Percentiles rank a stretch among this genome's conserved stretches.
Conservation (phyloP, 768 basidiomycete species). For the Daedaleopsis sinensis region DNA sequence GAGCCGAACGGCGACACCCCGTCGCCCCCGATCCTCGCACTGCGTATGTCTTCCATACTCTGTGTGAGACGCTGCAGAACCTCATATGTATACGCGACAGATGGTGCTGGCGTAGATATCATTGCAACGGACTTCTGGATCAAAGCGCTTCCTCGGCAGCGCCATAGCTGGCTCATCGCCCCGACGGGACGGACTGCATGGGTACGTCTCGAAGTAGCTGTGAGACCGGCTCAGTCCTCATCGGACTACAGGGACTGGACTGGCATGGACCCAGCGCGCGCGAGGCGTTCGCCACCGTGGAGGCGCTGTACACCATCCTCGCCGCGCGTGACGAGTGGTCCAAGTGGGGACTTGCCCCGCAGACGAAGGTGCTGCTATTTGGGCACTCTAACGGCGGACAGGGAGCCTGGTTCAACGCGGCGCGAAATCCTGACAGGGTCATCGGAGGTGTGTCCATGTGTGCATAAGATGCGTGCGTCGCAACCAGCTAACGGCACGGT, state of each 20-base stretch:
- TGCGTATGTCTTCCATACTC: constrained; percentile 53
- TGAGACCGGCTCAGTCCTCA: too few relatives aligned
- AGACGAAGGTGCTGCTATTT: constrained; percentile 61
- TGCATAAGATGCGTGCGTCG: neutral
- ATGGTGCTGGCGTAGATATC: constrained; percentile 88
- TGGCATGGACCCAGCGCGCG: constrained; percentile 86
- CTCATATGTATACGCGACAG: constrained; percentile 38
- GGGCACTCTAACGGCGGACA: constrained; percentile 96
- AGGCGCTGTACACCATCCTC: constrained; percentile 56
- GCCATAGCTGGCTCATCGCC: constrained; percentile 73
- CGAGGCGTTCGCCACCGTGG: constrained; percentile 69
- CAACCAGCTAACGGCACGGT: neutral
- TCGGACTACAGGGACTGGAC: constrained; percentile 68
- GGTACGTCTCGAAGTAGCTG: constrained; percentile 44
- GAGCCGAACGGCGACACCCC: constrained; percentile 31
- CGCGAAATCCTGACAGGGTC: constrained; percentile 77
- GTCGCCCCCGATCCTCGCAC: constrained; percentile 58
- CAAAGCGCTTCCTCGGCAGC: constrained; percentile 59
- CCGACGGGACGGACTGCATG: constrained; percentile 85
- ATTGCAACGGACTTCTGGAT: constrained; percentile 58
- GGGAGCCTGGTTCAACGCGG: constrained; percentile 80
- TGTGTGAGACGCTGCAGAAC: neutral
- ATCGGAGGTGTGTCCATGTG: constrained; percentile 50
- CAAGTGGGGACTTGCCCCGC: constrained; percentile 40
- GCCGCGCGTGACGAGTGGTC: constrained; percentile 39